A percentile compares a stretch with the other conserved stretches of the same genome.
Evolutionary conservation across 345 rosid genomes (phyloP).

Genomic region (Murraya paniculata): DNA sequence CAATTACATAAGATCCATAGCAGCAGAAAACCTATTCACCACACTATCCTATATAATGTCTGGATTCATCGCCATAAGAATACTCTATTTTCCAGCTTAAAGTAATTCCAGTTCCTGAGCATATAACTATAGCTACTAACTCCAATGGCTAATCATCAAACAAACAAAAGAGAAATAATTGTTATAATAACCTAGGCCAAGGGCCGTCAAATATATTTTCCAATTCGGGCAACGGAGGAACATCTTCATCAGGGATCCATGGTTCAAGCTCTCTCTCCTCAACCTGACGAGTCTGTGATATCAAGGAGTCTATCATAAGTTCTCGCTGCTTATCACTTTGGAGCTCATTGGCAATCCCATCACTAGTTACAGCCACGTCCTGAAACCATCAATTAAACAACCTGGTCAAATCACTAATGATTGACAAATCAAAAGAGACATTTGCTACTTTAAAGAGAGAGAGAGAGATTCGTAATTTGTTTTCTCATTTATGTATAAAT

Average conservation of each 20-base stretch:
- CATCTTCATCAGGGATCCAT: slow-evolving; percentile 84
- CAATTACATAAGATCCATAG: neutral
- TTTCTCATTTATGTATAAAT: slow-evolving; percentile 6
- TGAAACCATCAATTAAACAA: slow-evolving; percentile 27
- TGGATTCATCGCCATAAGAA: neutral
- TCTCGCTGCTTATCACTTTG: slow-evolving; percentile 59
- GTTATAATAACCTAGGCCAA: slow-evolving; percentile 55
- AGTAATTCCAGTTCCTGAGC: neutral
- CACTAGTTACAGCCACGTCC: slow-evolving; percentile 77
- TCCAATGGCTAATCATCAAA: neutral
- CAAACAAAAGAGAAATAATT: slow-evolving; percentile 6
- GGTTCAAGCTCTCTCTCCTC: slow-evolving; percentile 80
- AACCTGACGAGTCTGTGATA: slow-evolving; percentile 58
- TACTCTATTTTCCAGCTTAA: neutral
- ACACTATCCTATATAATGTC: neutral
- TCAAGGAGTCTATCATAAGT: slow-evolving; percentile 69
- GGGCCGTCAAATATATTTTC: slow-evolving; percentile 68
- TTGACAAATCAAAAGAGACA: neutral
- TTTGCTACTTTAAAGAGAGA: neutral
- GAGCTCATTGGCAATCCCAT: slow-evolving; percentile 48
- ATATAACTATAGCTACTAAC: neutral
- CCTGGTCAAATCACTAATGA: neutral
- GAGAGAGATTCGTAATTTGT: neutral
- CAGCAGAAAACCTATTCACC: neutral
- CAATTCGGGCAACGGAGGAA: slow-evolving; percentile 56